phyloP scores from a whole-genome alignment of 306 rosid species.

The Erythrophleum fordii region DNA sequence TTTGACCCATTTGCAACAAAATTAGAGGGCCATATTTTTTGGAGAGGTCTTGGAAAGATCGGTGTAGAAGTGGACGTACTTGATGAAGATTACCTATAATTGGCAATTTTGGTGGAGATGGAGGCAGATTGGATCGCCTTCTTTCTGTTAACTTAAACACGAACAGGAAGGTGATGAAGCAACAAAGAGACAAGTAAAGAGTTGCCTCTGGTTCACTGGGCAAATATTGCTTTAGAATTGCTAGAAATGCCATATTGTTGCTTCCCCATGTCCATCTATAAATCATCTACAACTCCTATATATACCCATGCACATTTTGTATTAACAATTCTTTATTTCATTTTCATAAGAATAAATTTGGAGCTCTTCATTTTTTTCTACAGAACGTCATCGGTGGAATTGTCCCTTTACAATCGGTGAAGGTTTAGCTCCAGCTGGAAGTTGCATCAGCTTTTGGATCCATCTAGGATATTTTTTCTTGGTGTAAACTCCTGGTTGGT shows the following conservation, averaged over 20 bases:
- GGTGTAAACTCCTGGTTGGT: background rate
- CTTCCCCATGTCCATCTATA: background rate
- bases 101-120: constrained; percentile 37
- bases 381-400: too few species aligned
- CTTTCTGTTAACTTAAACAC: constrained; percentile 29
- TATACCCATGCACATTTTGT: background rate
- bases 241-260: background rate
- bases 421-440: background rate
- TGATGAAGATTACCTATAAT: constrained; percentile 40
- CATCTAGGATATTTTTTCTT: background rate
- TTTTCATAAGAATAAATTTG: background rate
- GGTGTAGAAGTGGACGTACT: constrained; percentile 22
- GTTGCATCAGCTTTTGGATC: background rate
- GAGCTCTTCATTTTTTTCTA: background rate
- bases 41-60: constrained; percentile 4
- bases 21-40: constrained; percentile 29
- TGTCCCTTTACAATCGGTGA: too few species aligned
- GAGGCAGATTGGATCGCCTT: constrained; percentile 33
- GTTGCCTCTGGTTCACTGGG: background rate
- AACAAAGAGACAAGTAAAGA: constrained; percentile 7
- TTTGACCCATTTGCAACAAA: constrained; percentile 11
- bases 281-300: background rate
- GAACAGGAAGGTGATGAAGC: constrained; percentile 34
- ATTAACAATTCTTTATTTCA: background rate
- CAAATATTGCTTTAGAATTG: background rate